phyloP scores from a whole-genome alignment of 768 basidiomycete species.

The Macrolepiota albuminosa region DNA sequence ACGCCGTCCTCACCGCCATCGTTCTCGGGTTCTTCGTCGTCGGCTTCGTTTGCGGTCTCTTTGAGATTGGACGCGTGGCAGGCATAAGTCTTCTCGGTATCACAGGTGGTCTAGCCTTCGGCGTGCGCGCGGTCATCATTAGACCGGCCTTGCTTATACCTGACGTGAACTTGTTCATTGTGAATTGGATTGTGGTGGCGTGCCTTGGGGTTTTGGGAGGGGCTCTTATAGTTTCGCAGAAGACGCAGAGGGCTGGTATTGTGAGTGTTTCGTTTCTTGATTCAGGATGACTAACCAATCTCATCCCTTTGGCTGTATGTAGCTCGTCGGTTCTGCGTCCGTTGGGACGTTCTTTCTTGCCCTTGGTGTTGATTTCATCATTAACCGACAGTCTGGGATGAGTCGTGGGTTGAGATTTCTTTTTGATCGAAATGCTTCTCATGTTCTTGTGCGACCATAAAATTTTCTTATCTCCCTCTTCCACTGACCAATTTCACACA shows the following conservation, averaged over 20 bases:
- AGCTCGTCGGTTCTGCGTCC: conserved; percentile 50
- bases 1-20: conserved; percentile 45
- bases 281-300: not conserved
- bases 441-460: conserved; percentile 40
- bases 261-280: conserved; percentile 30
- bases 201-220: conserved; percentile 38
- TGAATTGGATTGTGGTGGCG: conserved; percentile 53
- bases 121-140: conserved; percentile 49
- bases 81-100: conserved; percentile 43
- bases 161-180: conserved; percentile 23
- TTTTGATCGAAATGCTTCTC: conserved; percentile 57
- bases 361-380: conserved; percentile 51
- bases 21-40: conserved; percentile 44
- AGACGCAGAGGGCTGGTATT: conserved; percentile 40
- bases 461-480: not conserved
- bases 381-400: conserved; percentile 58
- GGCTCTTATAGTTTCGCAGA: conserved; percentile 32
- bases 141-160: conserved; percentile 45
- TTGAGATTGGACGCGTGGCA: conserved; percentile 43
- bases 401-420: conserved; percentile 59
- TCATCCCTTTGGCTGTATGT: conserved; percentile 12
- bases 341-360: conserved; percentile 55
- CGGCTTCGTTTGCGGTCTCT: conserved; percentile 50
- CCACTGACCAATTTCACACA: conserved; percentile 17
- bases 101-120: conserved; percentile 55